A percentile compares a stretch with the other conserved stretches of the same genome.
Evolutionary conservation across 345 rosid species (phyloP).

Genomic region (Arabidopsis arenosa): DNA sequence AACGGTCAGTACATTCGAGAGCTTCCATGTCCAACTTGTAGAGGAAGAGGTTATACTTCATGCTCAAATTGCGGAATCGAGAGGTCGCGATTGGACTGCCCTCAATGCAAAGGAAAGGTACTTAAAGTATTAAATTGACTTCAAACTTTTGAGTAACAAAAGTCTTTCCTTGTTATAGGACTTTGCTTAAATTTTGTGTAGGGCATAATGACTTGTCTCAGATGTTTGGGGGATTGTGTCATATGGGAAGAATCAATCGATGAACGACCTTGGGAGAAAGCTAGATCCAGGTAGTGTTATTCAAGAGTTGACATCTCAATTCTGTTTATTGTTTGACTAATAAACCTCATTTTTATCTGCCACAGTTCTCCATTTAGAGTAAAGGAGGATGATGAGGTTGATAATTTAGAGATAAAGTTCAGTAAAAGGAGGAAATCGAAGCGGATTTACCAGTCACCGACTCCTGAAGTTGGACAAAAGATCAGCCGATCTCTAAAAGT

Average conservation of each 20-base stretch:
- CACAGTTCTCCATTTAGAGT: conserved; percentile 75
- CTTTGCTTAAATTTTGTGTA: conserved; percentile 36
- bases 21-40: conserved; percentile 93
- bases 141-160: conserved; percentile 2
- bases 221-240: conserved; percentile 88
- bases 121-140: background rate
- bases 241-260: conserved; percentile 96
- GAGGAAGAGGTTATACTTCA: conserved; percentile 93
- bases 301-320: background rate
- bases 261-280: conserved; percentile 95
- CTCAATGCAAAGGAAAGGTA: conserved; percentile 87
- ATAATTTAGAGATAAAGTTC: conserved; percentile 72
- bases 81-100: conserved; percentile 70
- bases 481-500: conserved; percentile 81
- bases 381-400: conserved; percentile 84
- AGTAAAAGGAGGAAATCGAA: conserved; percentile 63
- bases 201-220: conserved; percentile 84
- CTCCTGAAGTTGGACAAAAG: conserved; percentile 88
- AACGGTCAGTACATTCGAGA: conserved; percentile 90
- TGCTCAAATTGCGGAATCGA: conserved; percentile 88
- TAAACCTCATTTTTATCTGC: background rate
- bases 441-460: conserved; percentile 68
- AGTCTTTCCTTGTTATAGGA: background rate
- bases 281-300: conserved; percentile 71
- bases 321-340: conserved; percentile 1